Evolutionary conservation across 441 rosid genomes (phyloP), one percentile per base, ranked within the genome.

Genomic region (Erysimum pusillum): DNA sequence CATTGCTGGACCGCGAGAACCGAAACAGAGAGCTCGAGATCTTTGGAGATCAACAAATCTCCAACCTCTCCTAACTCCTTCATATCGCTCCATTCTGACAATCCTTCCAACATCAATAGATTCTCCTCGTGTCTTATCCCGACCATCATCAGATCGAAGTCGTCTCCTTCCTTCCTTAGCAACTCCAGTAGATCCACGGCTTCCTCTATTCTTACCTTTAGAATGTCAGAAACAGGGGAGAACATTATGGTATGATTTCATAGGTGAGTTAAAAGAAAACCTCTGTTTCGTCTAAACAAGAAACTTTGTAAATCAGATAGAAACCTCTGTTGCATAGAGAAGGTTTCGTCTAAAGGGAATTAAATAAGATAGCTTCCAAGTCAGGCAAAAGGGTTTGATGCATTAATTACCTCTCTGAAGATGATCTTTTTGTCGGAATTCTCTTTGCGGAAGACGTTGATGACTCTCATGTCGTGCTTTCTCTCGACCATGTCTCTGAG

Each of bases 1-100:
- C 80, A 75, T 65, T 80, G 82, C 42, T 83, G 84, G 22, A 83
- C 49, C 0, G 79, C 84, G 49, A 80, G 67, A 63, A 83, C 71
- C 14, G 86, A 74, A 28, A 80, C 82, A 46, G 70, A 56, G 67
- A 79, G 70, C 20, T 48, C 48, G 69, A 71, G 83, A 77, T 83
- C 84, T 28, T 36, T 58, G 22, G 82, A 80, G 34, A 71, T 69
- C 66, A 83, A 41, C 38, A 80, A 32, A 62, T 80, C 84, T 38
- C 86, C 84, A 49, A 80, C 15, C 34, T 70, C 86, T 13, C 86
- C 81, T 52, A 80, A 69, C 31, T 80, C 82, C 48, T 71, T 58
- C 71, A 75, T 64, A 4, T 78, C 65, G 49, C 76, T 80, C 84
- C 86, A 80, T 22, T 63, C 67, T 1, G 74, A 69, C 42, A 83